Evolutionary conservation across 2,329 filamentous ascomycete genomes (phyloP), one percentile per base, ranked within the genome.

Genomic region (Sarocladium strictum): DNA sequence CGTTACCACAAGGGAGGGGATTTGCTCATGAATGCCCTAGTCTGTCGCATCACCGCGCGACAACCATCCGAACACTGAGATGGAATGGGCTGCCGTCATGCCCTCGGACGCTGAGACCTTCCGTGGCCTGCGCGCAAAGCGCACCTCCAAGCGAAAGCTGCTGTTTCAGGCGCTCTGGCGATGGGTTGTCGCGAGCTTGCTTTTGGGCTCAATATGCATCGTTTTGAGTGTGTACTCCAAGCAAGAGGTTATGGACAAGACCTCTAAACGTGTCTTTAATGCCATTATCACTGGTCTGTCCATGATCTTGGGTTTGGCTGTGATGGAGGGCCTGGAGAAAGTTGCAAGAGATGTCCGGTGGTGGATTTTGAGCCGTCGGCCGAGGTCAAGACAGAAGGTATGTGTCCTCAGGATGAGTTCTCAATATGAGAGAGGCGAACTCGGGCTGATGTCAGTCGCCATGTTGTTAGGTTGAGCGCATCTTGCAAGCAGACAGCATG

Each of bases 301-400:
- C 49, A 75, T 77, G 29, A 59, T 64, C 0, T 60, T 77, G 17
- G 70, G 72, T 55, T 58, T 77, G 49, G 71, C 72, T 49, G 69
- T 76, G 38, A 67, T 70, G 2, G 72, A 66, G 58, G 67, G 69
- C 5, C 65, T 78, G 19, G 74, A 74, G 55, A 68, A 67, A 26
- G 72, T 76, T 66, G 69, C 72, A 3, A 60, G 66, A 15, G 72
- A 75, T 56, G 62, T 75, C 56, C 65, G 74, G 15, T 77, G 75
- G 73, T 74, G 72, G 63, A 69, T 77, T 26, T 59, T 78, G 40
- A 69, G 67, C 55, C 62, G 64, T 9, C 62, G 66, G 3, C 64
- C 67, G 32, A 66, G 72, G 56, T 68, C 67, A 29, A 62, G 70
- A 37, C 61, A 61, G 5, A 74, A 77, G 64, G 74, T 74, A 54